Percentiles rank a stretch among this genome's conserved stretches.
phyloP scores from a whole-genome alignment of 164 flowering plant genomes.

The Vitis rotundifolia region DNA sequence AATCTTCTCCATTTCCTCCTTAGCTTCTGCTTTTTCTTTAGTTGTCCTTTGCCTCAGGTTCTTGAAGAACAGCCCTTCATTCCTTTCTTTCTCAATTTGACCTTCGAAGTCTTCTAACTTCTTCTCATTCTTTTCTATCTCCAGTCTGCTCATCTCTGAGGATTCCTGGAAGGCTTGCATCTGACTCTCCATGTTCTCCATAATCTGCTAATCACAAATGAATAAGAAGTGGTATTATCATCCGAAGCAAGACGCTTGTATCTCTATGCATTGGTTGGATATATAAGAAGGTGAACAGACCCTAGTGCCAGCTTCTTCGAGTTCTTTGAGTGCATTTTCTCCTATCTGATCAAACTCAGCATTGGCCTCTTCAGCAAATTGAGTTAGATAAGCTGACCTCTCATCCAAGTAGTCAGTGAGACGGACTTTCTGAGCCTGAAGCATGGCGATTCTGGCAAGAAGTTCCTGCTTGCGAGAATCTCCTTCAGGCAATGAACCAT shows the following conservation, averaged over 20 bases:
- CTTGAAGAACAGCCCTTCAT: conserved; percentile 86
- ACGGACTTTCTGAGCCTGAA: conserved; percentile 80
- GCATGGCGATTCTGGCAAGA: conserved; percentile 72
- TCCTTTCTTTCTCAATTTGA: conserved; percentile 55
- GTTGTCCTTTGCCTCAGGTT: conserved; percentile 49
- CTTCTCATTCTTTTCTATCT: conserved; percentile 62
- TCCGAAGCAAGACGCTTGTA: background rate
- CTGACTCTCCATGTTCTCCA: conserved; percentile 64
- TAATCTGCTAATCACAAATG: conserved; percentile 58
- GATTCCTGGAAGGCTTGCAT: conserved; percentile 81
- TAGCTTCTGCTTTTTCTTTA: conserved; percentile 40
- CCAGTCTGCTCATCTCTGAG: conserved; percentile 46
- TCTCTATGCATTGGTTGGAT: conserved; percentile 10
- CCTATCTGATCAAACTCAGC: conserved; percentile 77
- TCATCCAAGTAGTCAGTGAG: conserved; percentile 83
- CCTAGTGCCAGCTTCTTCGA: conserved; percentile 72
- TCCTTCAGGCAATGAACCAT: conserved; percentile 52
- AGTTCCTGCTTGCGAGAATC: conserved; percentile 70
- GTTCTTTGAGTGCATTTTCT: conserved; percentile 69
- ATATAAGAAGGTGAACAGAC: conserved; percentile 37
- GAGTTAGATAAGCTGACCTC: conserved; percentile 60
- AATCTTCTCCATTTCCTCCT: conserved; percentile 61
- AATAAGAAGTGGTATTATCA: conserved; percentile 16
- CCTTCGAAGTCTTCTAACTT: conserved; percentile 62
- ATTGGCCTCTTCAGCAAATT: conserved; percentile 83